phyloP scores from a whole-genome alignment of 345 rosid genomes.

The Hibiscus mutabilis region DNA sequence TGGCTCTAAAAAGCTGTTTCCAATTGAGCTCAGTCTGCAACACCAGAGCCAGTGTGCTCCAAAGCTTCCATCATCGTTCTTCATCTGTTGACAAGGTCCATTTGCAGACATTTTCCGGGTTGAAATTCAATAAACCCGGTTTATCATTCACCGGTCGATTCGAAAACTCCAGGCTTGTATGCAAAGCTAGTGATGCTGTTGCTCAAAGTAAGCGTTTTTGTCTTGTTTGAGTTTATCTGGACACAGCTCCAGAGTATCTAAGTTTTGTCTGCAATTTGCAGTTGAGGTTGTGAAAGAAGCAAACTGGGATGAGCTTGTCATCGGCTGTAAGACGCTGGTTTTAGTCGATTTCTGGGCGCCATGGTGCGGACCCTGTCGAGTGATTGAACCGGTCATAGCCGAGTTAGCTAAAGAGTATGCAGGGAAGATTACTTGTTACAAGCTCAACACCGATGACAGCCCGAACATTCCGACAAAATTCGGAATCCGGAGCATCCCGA shows the following conservation, averaged over 20 bases:
- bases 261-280: slow-evolving; percentile 20
- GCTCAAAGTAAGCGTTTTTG: slow-evolving; percentile 35
- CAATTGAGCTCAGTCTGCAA: slow-evolving; percentile 30
- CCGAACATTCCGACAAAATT: slow-evolving; percentile 55
- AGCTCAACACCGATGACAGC: slow-evolving; percentile 65
- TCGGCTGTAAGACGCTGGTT: slow-evolving; percentile 36
- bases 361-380: slow-evolving; percentile 78
- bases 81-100: slow-evolving; percentile 28
- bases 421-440: slow-evolving; percentile 52
- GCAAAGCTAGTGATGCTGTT: slow-evolving; percentile 57
- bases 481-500: slow-evolving; percentile 74
- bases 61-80: slow-evolving; percentile 32
- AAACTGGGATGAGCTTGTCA: slow-evolving; percentile 41
- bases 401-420: slow-evolving; percentile 63
- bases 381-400: slow-evolving; percentile 56
- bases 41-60: slow-evolving; percentile 26
- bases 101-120: slow-evolving; percentile 21
- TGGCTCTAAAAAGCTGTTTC: slow-evolving; percentile 46
- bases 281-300: slow-evolving; percentile 51
- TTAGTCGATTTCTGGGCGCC: slow-evolving; percentile 84
- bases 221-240: neutral
- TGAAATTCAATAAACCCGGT: slow-evolving; percentile 21
- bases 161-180: slow-evolving; percentile 32
- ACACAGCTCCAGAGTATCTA: neutral
- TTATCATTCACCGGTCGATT: slow-evolving; percentile 18